phyloP scores from a whole-genome alignment of 345 rosid genomes.

The Eucalyptus marginata region DNA sequence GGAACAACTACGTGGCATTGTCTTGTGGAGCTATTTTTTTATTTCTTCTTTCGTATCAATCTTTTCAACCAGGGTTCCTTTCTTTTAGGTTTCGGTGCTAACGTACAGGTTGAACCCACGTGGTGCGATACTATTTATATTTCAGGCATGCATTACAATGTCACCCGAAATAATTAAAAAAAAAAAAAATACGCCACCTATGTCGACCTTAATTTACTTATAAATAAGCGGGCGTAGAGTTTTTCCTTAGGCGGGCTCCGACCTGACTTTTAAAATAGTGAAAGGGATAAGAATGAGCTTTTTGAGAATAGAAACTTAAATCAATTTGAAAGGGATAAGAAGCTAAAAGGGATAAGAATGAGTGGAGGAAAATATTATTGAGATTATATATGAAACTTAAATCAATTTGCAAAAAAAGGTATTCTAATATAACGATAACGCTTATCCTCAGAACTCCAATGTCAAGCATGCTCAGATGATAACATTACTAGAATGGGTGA shows the following conservation, averaged over 20 bases:
- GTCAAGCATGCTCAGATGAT: fast-evolving
- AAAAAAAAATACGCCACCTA: no score
- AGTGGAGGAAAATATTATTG: no score
- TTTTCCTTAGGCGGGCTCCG: background rate
- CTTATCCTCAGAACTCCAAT: fast-evolving
- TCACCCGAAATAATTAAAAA: background rate
- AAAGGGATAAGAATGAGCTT: no score
- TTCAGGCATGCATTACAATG: background rate
- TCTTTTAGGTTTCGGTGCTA: background rate
- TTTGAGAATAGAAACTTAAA: no score
- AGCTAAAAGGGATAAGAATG: no score
- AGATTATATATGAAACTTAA: background rate
- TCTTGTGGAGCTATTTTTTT: background rate
- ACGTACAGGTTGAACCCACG: background rate
- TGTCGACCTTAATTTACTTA: background rate
- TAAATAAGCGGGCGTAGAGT: background rate
- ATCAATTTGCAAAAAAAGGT: background rate
- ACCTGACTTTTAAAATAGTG: background rate
- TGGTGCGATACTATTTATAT: background rate
- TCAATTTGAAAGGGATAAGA: no score
- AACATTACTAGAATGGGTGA: background rate
- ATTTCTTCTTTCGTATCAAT: background rate
- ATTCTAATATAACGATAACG: background rate
- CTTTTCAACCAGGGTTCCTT: background rate
- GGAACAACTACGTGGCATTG: background rate